A percentile compares a stretch with the other conserved stretches of the same genome.
These are phyloP conservation scores for Neofusicoccum cordaticola DNA, from an alignment of 2,329 filamentous ascomycete genomes.

Conservation along the genomic window DNA sequence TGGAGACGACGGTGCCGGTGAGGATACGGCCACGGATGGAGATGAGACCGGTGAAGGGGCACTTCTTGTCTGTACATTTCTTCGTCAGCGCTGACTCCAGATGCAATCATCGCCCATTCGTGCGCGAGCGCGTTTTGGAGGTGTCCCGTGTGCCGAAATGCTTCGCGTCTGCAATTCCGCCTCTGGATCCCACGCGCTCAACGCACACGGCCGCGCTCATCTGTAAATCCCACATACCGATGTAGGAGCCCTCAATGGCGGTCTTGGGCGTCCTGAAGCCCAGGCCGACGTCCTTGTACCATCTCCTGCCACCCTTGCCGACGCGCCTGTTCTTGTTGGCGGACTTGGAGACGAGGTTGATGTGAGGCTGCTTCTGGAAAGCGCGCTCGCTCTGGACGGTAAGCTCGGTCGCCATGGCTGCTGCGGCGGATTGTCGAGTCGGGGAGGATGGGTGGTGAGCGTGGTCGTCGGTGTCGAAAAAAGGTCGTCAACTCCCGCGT, in stretches of 20 bases:
- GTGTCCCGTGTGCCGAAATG: neutral
- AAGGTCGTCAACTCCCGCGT: conserved; percentile 5
- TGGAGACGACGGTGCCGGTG: conserved; percentile 97
- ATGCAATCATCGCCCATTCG: neutral
- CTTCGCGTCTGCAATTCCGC: neutral
- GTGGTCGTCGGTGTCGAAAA: conserved; percentile 17
- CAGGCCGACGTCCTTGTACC: conserved; percentile 99
- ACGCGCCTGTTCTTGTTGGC: conserved; percentile 74
- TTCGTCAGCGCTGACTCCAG: neutral
- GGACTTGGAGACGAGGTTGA: conserved; percentile 97
- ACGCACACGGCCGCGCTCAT: neutral
- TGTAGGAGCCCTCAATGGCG: conserved; percentile 98
- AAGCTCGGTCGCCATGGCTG: conserved; percentile 46
- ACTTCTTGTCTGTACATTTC: conserved; percentile 87
- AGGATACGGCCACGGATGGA: conserved; percentile 99
- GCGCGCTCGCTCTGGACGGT: conserved; percentile 98
- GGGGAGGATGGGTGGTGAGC: conserved; percentile 13
- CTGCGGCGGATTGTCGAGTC: conserved; percentile 24
- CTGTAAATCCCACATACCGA: conserved; percentile 65
- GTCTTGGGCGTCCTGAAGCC: conserved; percentile 98
- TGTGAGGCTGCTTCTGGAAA: conserved; percentile 99
- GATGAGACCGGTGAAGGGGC: conserved; percentile 98
- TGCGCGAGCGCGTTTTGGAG: neutral
- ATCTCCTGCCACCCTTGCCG: conserved; percentile 91
- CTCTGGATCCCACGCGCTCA: neutral